Base-by-base conservation (phyloP, 352 stramenopile species). In the Salisapilia sapeloensis region DNA sequence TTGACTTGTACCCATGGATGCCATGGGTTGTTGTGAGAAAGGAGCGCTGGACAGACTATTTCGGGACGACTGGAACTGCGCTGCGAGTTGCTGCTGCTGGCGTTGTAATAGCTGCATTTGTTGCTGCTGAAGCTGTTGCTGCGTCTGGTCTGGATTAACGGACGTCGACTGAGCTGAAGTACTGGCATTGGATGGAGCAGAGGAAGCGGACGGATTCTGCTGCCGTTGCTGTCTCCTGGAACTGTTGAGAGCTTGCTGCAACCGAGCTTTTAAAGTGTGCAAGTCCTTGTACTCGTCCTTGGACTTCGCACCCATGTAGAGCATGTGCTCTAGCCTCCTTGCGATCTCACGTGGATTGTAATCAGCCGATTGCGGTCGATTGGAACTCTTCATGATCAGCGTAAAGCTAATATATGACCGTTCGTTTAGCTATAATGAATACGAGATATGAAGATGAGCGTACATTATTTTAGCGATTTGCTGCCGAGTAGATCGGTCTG, bases 401-500 rank as follows among this genome's bases (percentile, higher is more conserved):
- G 69, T 91, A 55, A 91, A 63, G 12, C 75, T 91, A 29, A 15
- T 3, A 27, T 27, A 18, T 44, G 17, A 6, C 7, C 14, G 4
- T 17, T 4, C 25, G n/a, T 20, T 4, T 9, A 12, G 6, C 24
- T 3, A 20, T 20, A 13, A 34, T 4, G 24, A 30, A 24, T 19
- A 22, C 4, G 16, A n/a, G n/a, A 42, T 18, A 28, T 6, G 4
- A 9, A 36, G 20, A 4, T 3, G 28, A 26, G 64, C 67, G 19
- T 60, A 91, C 75, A 91, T 91, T 54, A 91, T 87, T 43, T 72
- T 59, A 33, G 75, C 75, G 51, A 91, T 87, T 48, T 91, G 75
- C 34, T 91, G 75, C 10, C 75, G 50, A 2, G 75, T 72, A 30
- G 56, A 66, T 41, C 75, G 47, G 35, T 91, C 75, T 3, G 69